These are phyloP conservation scores for Phalaenopsis equestris DNA, from an alignment of 106 monocot genomes.

Conservation along the genomic window DNA sequence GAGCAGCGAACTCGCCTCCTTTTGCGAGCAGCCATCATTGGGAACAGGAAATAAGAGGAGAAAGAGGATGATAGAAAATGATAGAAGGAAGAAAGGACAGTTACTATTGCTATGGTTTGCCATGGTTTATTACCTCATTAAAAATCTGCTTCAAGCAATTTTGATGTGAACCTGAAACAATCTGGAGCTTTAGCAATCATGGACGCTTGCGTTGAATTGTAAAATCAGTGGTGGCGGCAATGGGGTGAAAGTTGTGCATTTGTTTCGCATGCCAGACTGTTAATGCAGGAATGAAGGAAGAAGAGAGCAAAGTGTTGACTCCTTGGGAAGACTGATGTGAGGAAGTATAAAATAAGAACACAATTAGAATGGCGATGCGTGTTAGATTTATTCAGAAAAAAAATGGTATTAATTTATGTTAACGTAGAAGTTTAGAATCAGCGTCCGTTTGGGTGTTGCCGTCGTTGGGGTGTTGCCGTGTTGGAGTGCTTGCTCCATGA, in stretches of 20 bases:
- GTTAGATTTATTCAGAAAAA: no score
- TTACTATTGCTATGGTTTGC: background rate
- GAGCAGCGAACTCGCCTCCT: background rate
- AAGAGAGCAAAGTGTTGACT: background rate
- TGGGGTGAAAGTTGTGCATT: background rate
- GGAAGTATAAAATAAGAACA: background rate
- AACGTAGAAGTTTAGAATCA: no score
- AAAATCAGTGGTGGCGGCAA: background rate
- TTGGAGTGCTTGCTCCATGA: no score
- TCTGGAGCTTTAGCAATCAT: background rate
- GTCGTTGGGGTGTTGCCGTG: no score
- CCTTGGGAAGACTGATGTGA: background rate
- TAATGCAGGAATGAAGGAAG: no score
- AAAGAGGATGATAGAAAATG: background rate
- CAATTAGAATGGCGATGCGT: no score
- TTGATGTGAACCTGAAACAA: no score
- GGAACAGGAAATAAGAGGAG: constrained; percentile 2
- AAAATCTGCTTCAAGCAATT: background rate
- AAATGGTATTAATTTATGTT: no score
- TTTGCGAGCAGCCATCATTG: background rate
- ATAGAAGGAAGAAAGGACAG: background rate
- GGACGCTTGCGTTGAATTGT: background rate
- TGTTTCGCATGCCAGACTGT: no score
- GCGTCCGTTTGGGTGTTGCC: no score
- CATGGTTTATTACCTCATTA: background rate